phyloP scores from a whole-genome alignment of 2,329 filamentous ascomycete species.

The Fusarium begoniae region DNA sequence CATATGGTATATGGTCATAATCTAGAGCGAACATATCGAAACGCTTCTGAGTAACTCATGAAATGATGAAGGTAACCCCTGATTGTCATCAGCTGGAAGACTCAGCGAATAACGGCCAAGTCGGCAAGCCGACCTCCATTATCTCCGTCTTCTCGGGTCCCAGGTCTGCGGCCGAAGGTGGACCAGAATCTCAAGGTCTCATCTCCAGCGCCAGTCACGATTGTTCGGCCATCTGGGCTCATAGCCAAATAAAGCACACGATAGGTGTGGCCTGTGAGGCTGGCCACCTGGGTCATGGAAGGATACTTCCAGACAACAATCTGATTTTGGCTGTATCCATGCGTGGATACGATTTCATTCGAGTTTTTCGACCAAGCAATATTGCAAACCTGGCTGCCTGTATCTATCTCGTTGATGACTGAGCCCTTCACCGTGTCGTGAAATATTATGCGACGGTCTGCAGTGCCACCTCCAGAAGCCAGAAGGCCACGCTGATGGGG shows the following conservation, averaged over 20 bases:
- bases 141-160: conserved; percentile 74
- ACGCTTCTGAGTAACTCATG: not conserved
- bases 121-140: conserved; percentile 72
- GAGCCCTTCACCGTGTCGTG: conserved; percentile 92
- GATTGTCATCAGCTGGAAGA: not conserved
- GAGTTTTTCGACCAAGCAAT: conserved; percentile 97
- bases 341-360: conserved; percentile 96
- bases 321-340: conserved; percentile 97
- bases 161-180: conserved; percentile 85
- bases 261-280: conserved; percentile 94
- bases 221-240: conserved; percentile 93
- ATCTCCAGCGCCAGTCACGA: conserved; percentile 95
- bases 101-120: conserved; percentile 82
- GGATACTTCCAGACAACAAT: conserved; percentile 99
- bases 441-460: conserved; percentile 96
- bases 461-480: conserved; percentile 95
- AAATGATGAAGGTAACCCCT: not conserved
- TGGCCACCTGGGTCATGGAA: conserved; percentile 96
- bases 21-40: not conserved
- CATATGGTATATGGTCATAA: not conserved
- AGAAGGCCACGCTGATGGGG: conserved; percentile 93
- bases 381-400: conserved; percentile 98
- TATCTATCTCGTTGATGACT: conserved; percentile 88
- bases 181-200: conserved; percentile 98
- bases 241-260: conserved; percentile 96